A percentile compares a stretch with the other conserved stretches of the same genome.
These are phyloP conservation scores for Trichoderma sp. DNA, from an alignment of 2,329 filamentous ascomycete genomes.

Conservation along the genomic window DNA sequence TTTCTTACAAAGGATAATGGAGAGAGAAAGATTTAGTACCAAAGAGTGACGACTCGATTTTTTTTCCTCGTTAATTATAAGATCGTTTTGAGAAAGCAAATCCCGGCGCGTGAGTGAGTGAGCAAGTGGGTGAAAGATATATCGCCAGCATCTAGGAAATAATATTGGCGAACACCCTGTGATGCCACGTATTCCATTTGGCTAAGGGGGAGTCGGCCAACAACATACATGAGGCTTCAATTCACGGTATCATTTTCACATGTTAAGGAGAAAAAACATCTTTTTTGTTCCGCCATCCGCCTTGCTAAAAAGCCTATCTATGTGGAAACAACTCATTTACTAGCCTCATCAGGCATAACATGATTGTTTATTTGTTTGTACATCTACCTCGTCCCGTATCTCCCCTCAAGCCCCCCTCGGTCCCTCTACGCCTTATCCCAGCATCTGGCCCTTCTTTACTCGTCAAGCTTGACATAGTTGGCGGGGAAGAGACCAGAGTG, in stretches of 20 bases:
- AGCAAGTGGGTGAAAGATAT: no score
- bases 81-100: background rate
- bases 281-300: background rate
- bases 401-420: background rate
- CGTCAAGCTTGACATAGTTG: slow-evolving; percentile 63
- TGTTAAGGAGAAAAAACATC: background rate
- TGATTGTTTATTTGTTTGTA: slow-evolving; percentile 13
- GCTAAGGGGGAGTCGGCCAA: background rate
- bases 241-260: background rate
- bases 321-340: background rate
- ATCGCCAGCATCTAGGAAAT: no score
- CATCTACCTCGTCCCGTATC: background rate
- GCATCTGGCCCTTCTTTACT: slow-evolving; percentile 23
- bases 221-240: background rate
- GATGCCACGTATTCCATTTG: background rate
- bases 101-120: background rate
- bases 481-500: slow-evolving; percentile 79
- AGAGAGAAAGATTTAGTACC: background rate
- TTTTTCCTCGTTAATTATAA: background rate
- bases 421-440: background rate
- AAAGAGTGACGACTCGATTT: background rate
- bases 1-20: background rate
- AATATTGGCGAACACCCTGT: background rate
- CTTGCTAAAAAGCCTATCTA: background rate
- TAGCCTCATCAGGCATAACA: slow-evolving; percentile 9